Percentiles rank a stretch among this genome's conserved stretches.
These are phyloP conservation scores for Cadophora luteo-olivacea DNA, from an alignment of 2,329 filamentous ascomycete species.

Conservation along the genomic window DNA sequence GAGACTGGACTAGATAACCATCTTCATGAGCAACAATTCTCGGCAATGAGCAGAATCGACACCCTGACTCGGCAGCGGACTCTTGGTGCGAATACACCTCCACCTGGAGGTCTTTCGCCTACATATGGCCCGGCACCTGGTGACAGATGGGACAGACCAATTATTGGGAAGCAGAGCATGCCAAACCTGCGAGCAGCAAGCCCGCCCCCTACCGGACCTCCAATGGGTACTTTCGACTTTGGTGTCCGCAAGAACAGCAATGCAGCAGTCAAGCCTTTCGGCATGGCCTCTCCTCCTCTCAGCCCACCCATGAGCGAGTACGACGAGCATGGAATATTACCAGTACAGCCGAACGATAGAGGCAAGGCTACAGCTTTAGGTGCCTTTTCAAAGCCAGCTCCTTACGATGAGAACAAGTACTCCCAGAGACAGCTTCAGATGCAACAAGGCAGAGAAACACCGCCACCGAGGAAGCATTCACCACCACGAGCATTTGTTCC, in stretches of 20 bases:
- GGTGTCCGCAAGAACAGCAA: slow-evolving; percentile 43
- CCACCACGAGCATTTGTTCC: slow-evolving; percentile 38
- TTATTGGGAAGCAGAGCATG: slow-evolving; percentile 67
- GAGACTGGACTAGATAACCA: slow-evolving; percentile 83
- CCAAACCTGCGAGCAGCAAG: slow-evolving; percentile 70
- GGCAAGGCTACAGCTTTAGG: slow-evolving; percentile 82
- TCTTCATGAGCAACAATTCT: slow-evolving; percentile 79
- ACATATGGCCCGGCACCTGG: slow-evolving; percentile 47
- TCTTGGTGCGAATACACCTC: slow-evolving; percentile 39
- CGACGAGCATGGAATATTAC: slow-evolving; percentile 68
- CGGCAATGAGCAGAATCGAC: slow-evolving; percentile 79
- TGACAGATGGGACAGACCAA: slow-evolving; percentile 57
- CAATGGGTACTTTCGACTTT: slow-evolving; percentile 48
- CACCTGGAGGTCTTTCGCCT: slow-evolving; percentile 38
- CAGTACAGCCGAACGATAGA: slow-evolving; percentile 76
- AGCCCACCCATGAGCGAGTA: slow-evolving; percentile 76
- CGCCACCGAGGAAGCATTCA: slow-evolving; percentile 47
- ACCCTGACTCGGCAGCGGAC: slow-evolving; percentile 71
- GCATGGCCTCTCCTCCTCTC: slow-evolving; percentile 59
- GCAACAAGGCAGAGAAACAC: slow-evolving; percentile 74
- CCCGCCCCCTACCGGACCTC: slow-evolving; percentile 44
- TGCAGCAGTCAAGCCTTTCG: slow-evolving; percentile 44
- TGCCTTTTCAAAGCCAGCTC: slow-evolving; percentile 73
- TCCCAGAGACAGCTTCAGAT: slow-evolving; percentile 82
- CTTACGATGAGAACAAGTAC: slow-evolving; percentile 86